Percentiles rank a stretch among this genome's conserved stretches.
Evolutionary conservation across 345 rosid genomes (phyloP).

Genomic region (Salix suchowensis): DNA sequence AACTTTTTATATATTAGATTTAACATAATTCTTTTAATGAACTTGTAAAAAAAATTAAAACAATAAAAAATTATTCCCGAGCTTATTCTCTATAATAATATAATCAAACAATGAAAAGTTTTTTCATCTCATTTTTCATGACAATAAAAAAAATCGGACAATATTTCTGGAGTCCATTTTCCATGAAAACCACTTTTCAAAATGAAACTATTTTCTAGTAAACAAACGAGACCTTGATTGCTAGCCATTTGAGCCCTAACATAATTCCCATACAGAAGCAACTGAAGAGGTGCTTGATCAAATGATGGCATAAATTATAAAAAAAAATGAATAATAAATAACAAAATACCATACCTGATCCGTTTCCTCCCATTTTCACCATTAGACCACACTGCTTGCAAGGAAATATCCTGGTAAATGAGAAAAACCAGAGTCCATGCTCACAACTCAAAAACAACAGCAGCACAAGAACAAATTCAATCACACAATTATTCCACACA

Average conservation of each 20-base stretch:
- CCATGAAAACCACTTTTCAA: no score
- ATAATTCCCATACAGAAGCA: neutral
- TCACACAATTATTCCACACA: neutral
- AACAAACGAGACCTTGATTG: neutral
- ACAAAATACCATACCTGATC: conserved; percentile 46
- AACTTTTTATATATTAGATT: no score
- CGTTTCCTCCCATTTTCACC: conserved; percentile 31
- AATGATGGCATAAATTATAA: neutral
- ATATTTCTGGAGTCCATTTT: no score
- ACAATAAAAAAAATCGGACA: no score
- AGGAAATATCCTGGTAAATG: conserved; percentile 60
- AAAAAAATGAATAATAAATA: neutral
- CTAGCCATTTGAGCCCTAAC: neutral
- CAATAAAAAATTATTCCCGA: no score
- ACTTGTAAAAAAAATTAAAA: no score
- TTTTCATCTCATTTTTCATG: no score
- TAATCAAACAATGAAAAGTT: no score
- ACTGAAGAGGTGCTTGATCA: neutral
- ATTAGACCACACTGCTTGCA: conserved; percentile 70
- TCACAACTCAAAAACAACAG: neutral
- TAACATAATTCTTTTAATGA: no score
- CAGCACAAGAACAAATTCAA: neutral
- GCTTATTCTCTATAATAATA: no score
- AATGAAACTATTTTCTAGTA: no score
- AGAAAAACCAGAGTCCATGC: conserved; percentile 1